A percentile compares a stretch with the other conserved stretches of the same genome.
Evolutionary conservation across 2,329 filamentous ascomycete genomes (phyloP).

Genomic region (Neofusicoccum parvum): DNA sequence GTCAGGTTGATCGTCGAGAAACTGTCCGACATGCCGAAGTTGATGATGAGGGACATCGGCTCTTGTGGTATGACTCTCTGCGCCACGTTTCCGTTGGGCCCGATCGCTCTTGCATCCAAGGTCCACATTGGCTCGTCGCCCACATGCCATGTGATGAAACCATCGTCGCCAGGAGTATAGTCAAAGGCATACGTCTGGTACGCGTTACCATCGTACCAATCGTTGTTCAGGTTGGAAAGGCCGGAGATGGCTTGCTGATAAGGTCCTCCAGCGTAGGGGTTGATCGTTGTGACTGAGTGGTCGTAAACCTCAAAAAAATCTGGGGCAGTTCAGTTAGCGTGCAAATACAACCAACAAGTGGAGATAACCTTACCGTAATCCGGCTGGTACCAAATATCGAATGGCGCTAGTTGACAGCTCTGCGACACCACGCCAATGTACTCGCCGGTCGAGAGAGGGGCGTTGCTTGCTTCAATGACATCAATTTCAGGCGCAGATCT

Average conservation of each 20-base stretch:
- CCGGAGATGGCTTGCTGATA: conserved; percentile 60
- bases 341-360: not conserved
- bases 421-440: conserved; percentile 66
- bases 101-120: conserved; percentile 59
- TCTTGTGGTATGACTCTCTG: conserved; percentile 67
- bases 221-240: conserved; percentile 56
- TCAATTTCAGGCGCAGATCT: conserved; percentile 72
- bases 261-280: conserved; percentile 56
- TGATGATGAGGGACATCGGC: conserved; percentile 68
- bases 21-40: conserved; percentile 70
- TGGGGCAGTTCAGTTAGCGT: conserved; percentile 29
- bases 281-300: conserved; percentile 51
- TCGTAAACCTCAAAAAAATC: conserved; percentile 69
- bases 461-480: conserved; percentile 68
- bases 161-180: conserved; percentile 59
- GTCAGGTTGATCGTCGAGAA: conserved; percentile 65
- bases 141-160: conserved; percentile 70
- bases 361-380: conserved; percentile 45
- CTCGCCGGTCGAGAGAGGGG: conserved; percentile 52
- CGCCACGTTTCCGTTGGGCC: conserved; percentile 71
- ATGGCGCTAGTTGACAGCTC: conserved; percentile 68
- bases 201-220: conserved; percentile 57
- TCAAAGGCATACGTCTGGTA: conserved; percentile 62
- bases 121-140: conserved; percentile 67
- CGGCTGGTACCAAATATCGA: conserved; percentile 70